Evolutionary conservation across 345 rosid species (phyloP), one percentile per base, ranked within the genome.

Genomic region (Populus euphratica): DNA sequence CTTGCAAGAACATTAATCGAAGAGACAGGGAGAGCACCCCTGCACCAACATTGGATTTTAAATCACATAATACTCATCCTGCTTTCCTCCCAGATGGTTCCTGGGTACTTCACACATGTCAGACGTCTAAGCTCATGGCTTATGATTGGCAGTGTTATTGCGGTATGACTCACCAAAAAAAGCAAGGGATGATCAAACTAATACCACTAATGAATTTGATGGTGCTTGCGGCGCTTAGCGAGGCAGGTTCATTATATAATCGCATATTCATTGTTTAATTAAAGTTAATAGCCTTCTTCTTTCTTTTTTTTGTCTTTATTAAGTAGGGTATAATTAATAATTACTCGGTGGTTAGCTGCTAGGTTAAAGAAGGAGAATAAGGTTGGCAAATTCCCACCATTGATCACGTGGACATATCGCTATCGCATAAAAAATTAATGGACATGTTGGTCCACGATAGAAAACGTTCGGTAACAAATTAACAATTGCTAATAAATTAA

Each of bases 361-460:
- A 38, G 9, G 47, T n/a, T 72, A 13, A 39, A 73, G 31, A 56
- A 33, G 21, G 13, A 11, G 47, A 39, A 47, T 18, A 41, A 59
- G 76, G 77, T 78, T 70, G 85, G 82, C 82, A 49, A 75, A 83
- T 80, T 76, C 81, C 76, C 84, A 85, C 87, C 84, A 59, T 78
- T 77, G 38, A 64, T 77, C 79, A 68, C 81, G 78, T 81, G 88
- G 80, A 69, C 69, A 66, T 77, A 41, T 88, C 83, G 41, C 75
- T 16, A 52, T 84, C 86, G 47, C 72, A 54, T n/a, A 82, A 63
- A n/a, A 25, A 72, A 23, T 35, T 43, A 77, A 79, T 77, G 82
- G 82, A 38, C 63, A 56, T 17, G 61, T 5, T 61, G 68, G 80
- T 50, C 83, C 85, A 79, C 80, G 20, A 70, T 64, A 6, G 72